These are phyloP conservation scores for Calendula officinalis DNA, from an alignment of 129 eudicot species.

Conservation along the genomic window DNA sequence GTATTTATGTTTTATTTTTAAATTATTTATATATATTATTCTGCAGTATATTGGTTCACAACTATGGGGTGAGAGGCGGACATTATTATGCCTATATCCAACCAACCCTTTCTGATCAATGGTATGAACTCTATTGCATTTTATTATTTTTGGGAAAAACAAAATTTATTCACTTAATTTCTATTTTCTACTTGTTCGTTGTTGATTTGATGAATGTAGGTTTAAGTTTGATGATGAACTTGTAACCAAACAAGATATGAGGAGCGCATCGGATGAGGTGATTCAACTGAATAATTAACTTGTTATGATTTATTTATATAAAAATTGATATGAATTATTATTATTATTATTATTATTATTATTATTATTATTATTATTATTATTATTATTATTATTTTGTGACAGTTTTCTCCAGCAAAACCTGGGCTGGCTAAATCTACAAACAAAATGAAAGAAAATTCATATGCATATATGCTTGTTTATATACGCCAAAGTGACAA, in stretches of 20 bases:
- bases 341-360: no score
- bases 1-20: background rate
- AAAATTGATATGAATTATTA: background rate
- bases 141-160: background rate
- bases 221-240: constrained; percentile 83
- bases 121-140: constrained; percentile 39
- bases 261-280: constrained; percentile 88
- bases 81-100: constrained; percentile 91
- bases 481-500: constrained; percentile 74
- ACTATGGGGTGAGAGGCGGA: constrained; percentile 95
- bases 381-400: background rate
- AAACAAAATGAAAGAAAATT: constrained; percentile 64
- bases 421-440: constrained; percentile 72
- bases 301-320: constrained; percentile 6
- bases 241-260: constrained; percentile 72
- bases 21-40: constrained; percentile 19
- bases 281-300: background rate
- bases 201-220: constrained; percentile 37
- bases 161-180: background rate
- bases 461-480: constrained; percentile 85
- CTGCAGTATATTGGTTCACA: constrained; percentile 95
- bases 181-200: background rate
- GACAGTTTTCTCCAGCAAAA: constrained; percentile 68
- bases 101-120: constrained; percentile 80
- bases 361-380: no score